Base-by-base conservation (phyloP, 441 rosid genomes). In the Corymbia calophylla region DNA sequence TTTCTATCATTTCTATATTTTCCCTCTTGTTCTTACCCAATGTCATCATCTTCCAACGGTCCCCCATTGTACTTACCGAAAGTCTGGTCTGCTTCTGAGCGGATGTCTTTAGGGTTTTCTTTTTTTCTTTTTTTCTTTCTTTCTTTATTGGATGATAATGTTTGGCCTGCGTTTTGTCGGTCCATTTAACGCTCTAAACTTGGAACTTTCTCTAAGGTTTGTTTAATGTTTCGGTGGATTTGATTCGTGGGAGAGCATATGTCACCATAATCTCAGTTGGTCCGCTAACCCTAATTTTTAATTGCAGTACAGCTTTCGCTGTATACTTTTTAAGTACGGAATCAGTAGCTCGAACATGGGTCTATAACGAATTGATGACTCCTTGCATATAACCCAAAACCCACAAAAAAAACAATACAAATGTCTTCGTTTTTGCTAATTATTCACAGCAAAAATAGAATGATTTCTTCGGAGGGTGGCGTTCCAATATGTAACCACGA, bases 211-310 rank as follows among this genome's bases (percentile, higher is more conserved):
- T 17, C n/a, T 29, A 58, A 16, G 17, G 31, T 35, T 56, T 84
- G 21, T n/a, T 81, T 84, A 81, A 53, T 35, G 66, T 64, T 25
- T 62, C 39, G 51, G 66, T 58, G 68, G 44, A 32, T 55, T 73
- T 73, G 86, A 70, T 53, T 85, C 44, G 48, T 60, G 88, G 86
- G 90, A 58, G 49, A 51, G 49, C 64, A 49, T 16, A 49, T 27
- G 90, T 64, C 88, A 64, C 87, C 68, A 64, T 49, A 16, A 86
- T 86, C 90, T 89, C 85, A 89, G 82, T 86, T 86, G 62, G 51
- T 77, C 12, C 19, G 18, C 73, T 31, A 39, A 88, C 86, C 53
- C 60, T 49, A 18, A 15, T 48, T 58, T 60, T 53, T 86, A 44
- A 25, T 44, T 44, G 53, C 51, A 1, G n/a, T 23, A 44, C 84